Evolutionary conservation across 169 alveolate species (phyloP).

Genomic region (Cryptosporidium ryanae): DNA sequence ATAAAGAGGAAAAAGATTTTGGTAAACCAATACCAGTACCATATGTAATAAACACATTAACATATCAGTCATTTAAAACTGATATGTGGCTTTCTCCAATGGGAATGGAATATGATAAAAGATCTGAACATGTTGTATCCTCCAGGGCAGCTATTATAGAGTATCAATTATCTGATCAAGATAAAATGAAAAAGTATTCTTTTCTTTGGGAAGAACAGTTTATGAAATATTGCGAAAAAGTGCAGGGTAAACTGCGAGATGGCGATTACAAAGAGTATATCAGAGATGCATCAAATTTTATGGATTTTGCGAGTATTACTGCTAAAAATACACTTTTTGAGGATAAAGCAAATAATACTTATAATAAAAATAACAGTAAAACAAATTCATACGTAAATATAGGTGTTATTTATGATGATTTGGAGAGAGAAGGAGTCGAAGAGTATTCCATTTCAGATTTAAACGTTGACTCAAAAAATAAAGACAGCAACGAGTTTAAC

Average conservation of each 20-base stretch:
- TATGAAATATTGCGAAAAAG: slow-evolving; percentile 56
- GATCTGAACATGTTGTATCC: slow-evolving; percentile 44
- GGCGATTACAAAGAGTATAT: slow-evolving; percentile 51
- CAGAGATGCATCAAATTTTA: slow-evolving; percentile 47
- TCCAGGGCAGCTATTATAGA: slow-evolving; percentile 70
- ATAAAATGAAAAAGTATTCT: slow-evolving; percentile 53
- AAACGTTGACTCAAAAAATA: slow-evolving; percentile 2
- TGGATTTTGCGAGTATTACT: slow-evolving; percentile 7
- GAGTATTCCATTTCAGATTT: slow-evolving; percentile 9
- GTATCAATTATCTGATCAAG: slow-evolving; percentile 69
- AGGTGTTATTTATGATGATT: slow-evolving; percentile 12
- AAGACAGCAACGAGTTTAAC: not conserved
- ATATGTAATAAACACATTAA: slow-evolving; percentile 63
- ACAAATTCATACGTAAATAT: not conserved
- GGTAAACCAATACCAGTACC: slow-evolving; percentile 72
- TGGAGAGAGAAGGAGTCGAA: slow-evolving; percentile 3
- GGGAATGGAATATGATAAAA: slow-evolving; percentile 64
- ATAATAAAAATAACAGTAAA: slow-evolving; percentile 2
- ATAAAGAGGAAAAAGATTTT: slow-evolving; percentile 46
- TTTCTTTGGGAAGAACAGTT: slow-evolving; percentile 63
- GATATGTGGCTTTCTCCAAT: slow-evolving; percentile 75
- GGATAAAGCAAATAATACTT: not conserved
- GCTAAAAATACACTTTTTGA: not conserved
- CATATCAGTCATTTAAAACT: slow-evolving; percentile 68
- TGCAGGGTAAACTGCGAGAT: slow-evolving; percentile 30